Base-by-base conservation (phyloP, 768 basidiomycete genomes). In the Hebeloma cylindrosporum region DNA sequence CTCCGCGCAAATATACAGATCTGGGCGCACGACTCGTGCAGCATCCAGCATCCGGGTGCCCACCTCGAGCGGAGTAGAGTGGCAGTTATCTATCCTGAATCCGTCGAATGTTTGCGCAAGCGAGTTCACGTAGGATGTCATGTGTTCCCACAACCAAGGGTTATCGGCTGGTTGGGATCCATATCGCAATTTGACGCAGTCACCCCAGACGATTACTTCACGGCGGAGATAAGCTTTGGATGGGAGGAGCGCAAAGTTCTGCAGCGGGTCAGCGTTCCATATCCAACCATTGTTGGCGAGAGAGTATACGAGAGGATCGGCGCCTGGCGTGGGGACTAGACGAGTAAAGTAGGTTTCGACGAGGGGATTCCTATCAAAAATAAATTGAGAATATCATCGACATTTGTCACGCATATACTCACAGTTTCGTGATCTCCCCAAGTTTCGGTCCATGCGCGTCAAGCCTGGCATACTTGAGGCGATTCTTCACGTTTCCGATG, bases 251-350 rank as follows among this genome's bases (percentile, higher is more conserved):
- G 95, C 96, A 68, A 99, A 99, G 68, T 97, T 97, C 52, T 83
- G 76, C 11, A 98, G 77, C 0, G 96, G 95, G 60, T 99, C 85
- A 2, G 95, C 94, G 52, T 85, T 71, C 95, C 96, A 99, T 53
- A 99, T 93, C 96, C 96, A 99, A 2, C 96, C 96, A 60, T 99
- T 99, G 66, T 98, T 97, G 4, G 95, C 96, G 21, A 99, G 71
- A 2, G 88, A 85, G 59, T 93, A 88, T 10, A 77, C 70, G 22
- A 71, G 59, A n/a, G 73, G 76, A 40, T 79, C 74, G 10, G 70
- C 63, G 26, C 68, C 48, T 7, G 64, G 57, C 17, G 57, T 65
- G 25, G 71, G 76, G 28, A 51, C 70, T 9, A 97, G 64, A 18
- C 93, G 85, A 1, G 93, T 97, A 67, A 99, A 99, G 69, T 97